These are phyloP conservation scores for Abrus precatorius DNA, from an alignment of 306 rosid genomes.

Conservation along the genomic window DNA sequence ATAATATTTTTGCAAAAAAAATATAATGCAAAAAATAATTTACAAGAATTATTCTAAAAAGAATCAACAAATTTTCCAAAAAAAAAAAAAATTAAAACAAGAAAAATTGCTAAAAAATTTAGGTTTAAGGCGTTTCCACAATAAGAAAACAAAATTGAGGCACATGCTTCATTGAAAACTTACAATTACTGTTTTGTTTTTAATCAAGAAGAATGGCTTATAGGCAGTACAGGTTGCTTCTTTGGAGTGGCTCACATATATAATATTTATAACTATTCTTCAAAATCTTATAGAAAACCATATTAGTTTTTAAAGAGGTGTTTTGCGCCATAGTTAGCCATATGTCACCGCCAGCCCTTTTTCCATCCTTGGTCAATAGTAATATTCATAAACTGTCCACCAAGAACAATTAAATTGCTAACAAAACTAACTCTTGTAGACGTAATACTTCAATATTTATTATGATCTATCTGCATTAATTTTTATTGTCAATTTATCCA, in stretches of 20 bases:
- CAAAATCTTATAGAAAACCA: not conserved
- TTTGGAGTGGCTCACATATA: no score
- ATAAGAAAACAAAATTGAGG: not conserved
- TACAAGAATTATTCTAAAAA: no score
- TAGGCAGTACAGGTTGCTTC: not conserved
- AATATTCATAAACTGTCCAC: not conserved
- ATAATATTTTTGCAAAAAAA: no score
- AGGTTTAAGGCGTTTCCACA: not conserved
- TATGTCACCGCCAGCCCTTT: not conserved
- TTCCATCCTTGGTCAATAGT: not conserved
- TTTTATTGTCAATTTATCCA: not conserved
- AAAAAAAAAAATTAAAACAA: no score
- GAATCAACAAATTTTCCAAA: no score
- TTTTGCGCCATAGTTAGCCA: not conserved
- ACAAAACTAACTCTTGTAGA: not conserved
- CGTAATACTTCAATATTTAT: constrained; percentile 15
- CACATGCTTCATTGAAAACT: not conserved
- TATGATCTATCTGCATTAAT: not conserved
- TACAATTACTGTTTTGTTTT: not conserved
- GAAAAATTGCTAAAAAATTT: not conserved
- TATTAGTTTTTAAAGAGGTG: not conserved
- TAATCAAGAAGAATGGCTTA: not conserved
- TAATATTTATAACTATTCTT: no score
- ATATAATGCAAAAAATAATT: no score
- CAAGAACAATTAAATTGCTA: not conserved